phyloP scores from a whole-genome alignment of 1,139 yeast species.

The Pichia terricola region DNA sequence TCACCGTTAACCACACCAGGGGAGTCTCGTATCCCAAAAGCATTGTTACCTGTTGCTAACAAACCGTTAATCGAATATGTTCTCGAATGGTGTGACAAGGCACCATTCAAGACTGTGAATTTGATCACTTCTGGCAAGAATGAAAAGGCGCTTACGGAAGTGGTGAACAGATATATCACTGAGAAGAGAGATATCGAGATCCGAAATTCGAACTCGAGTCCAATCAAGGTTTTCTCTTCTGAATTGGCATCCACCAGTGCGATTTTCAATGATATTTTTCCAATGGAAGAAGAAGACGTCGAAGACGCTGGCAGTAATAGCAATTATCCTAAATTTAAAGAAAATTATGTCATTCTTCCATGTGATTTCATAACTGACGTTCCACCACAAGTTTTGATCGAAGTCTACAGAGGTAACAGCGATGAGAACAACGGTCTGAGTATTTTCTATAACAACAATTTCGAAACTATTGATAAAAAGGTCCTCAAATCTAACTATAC shows the following conservation, averaged over 20 bases:
- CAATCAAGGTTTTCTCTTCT: slow-evolving; percentile 38
- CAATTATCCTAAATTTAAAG: slow-evolving; percentile 19
- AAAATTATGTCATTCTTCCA: slow-evolving; percentile 71
- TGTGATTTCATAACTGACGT: slow-evolving; percentile 90
- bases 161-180: slow-evolving; percentile 24
- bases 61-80: slow-evolving; percentile 85
- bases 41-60: slow-evolving; percentile 82
- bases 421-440: slow-evolving; percentile 62
- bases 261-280: slow-evolving; percentile 31
- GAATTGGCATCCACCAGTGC: slow-evolving; percentile 55
- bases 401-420: slow-evolving; percentile 65
- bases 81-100: slow-evolving; percentile 87
- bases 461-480: slow-evolving; percentile 73
- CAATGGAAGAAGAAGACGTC: slow-evolving; percentile 19
- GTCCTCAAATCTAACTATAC: slow-evolving; percentile 52
- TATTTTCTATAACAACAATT: slow-evolving; percentile 58
- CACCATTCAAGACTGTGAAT: slow-evolving; percentile 59
- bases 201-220: slow-evolving; percentile 27
- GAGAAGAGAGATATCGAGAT: slow-evolving; percentile 23
- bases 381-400: slow-evolving; percentile 83
- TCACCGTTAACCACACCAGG: slow-evolving; percentile 59
- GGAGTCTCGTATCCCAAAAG: slow-evolving; percentile 63
- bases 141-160: slow-evolving; percentile 20
- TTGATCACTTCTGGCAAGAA: slow-evolving; percentile 37
- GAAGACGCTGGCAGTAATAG: background rate